Base-by-base conservation (phyloP, 2,329 filamentous ascomycete species). In the Scedosporium aurantiacum region DNA sequence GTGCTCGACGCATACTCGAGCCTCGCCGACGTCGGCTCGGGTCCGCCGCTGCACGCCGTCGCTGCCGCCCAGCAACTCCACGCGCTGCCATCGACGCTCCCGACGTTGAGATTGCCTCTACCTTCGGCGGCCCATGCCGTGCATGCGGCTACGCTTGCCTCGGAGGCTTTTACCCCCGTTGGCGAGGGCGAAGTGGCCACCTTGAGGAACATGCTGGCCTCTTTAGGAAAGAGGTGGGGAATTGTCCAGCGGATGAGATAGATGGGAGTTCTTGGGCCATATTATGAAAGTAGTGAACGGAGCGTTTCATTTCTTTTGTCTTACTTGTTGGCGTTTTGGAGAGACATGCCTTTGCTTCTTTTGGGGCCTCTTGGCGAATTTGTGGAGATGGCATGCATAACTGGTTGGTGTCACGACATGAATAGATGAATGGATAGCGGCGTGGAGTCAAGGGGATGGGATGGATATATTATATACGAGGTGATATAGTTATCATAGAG, bases 1-100 rank as follows among this genome's bases (percentile, higher is more conserved):
- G 70, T 73, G 43, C 68, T 70, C 60, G 71, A 73, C 60, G 71
- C 70, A 23, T 72, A 70, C n/a, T 68, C 68, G 45, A 70, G 72
- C 40, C 69, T 72, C 57, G 72, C 72, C 59, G 67, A 69, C 43
- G 25, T 25, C 54, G 21, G 45, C 16, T 18, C 45, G 6, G n/a
- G 27, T 14, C 54, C 54, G 4, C 25, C 8, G 8, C 54, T 37
- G 4, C 25, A 40, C 54, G 27, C 54, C 12, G 23, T 14, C 16
- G 28, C 27, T 16, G 27, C 25, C 1, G 16, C 54, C 7, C 25
- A 40, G 27, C 25, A 16, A 27, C 54, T 32, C 27, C 28, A 32
- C 16, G 25, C 54, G 23, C 54, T n/a, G 25, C n/a, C 25, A 14
- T n/a, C 16, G 14, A 37, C 23, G 23, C 28, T 37, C 7, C 27